Conservation (phyloP, 495 filamentous ascomycete species). For the Trichoderma reesei region DNA sequence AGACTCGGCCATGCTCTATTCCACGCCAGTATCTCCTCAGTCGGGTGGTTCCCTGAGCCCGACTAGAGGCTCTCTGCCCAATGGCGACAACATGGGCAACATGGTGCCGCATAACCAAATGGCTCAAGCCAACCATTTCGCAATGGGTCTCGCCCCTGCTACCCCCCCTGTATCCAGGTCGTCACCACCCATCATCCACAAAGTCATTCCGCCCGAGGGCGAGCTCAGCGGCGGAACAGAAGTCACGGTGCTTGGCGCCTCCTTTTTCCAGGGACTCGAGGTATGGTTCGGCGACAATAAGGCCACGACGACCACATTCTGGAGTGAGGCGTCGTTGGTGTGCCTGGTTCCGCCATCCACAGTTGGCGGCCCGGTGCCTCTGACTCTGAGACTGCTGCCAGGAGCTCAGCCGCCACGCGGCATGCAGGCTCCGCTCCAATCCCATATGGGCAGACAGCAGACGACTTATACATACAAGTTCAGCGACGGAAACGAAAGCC, state of each 20-base stretch:
- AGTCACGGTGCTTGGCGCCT: constrained; percentile 70
- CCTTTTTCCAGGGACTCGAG: constrained; percentile 69
- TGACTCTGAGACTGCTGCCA: constrained; percentile 55
- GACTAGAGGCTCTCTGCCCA: constrained; percentile 27
- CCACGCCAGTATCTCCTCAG: constrained; percentile 56
- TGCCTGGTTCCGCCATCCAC: constrained; percentile 70
- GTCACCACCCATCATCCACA: constrained; percentile 45
- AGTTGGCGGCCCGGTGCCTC: constrained; percentile 58
- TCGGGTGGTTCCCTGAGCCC: constrained; percentile 44
- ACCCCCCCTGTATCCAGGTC: constrained; percentile 19
- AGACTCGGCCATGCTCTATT: constrained; percentile 45
- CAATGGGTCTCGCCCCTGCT: constrained; percentile 21
- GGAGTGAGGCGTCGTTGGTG: constrained; percentile 73
- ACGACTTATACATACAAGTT: constrained; percentile 50
- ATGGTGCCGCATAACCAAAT: constrained; percentile 31
- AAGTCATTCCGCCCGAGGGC: constrained; percentile 73
- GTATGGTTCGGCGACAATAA: constrained; percentile 76
- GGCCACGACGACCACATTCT: constrained; percentile 73
- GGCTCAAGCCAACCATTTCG: constrained; percentile 30
- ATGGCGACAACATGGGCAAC: constrained; percentile 31
- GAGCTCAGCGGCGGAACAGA: constrained; percentile 75
- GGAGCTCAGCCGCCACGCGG: constrained; percentile 30
- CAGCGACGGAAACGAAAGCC: constrained; percentile 57
- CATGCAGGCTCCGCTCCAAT: constrained; percentile 19
- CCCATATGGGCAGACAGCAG: too few relatives aligned